Base-by-base conservation (phyloP, 352 stramenopile species). In the Elongisporangium prolatum region DNA sequence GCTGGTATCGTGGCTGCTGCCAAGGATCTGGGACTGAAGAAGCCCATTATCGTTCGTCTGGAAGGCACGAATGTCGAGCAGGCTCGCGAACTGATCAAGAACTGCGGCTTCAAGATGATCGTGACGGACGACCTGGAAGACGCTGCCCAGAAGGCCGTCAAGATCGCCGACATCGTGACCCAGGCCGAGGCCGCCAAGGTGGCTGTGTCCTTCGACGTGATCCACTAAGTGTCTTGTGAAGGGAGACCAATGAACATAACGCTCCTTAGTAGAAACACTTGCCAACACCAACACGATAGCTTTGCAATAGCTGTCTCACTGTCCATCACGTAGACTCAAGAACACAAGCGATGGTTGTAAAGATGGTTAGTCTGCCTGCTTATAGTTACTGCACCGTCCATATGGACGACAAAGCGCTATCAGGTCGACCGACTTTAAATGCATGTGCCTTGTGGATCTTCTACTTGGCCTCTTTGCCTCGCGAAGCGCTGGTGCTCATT, bases 21-120 rank as follows among this genome's bases (percentile, higher is more conserved):
- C 56, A 97, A 98, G 74, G 88, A 98, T 63, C 81, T 99, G 66
- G 96, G 93, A 20, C 78, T 99, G 47, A 93, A 96, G 67, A 99
- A 98, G 80, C 97, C 97, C 28, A 91, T 99, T 56, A 95, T 99
- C 52, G 98, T 99, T 67, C 89, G 97, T 74, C 85, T 99, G 57
- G 86, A 99, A 76, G 97, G 97, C 61, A 99, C 96, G 53, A 99
- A 99, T 82, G 96, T 98, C 20, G 89, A 98, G 65, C 84, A 90
- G 68, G 96, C 89, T 17, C 96, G 96, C 59, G 84, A 97, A 61
- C 81, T 99, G 63, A 96, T 99, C 71, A 76, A 88, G 56, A 88
- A 87, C 56, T 97, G 81, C 64, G 94, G 93, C 57, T 93, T 98
- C 60, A 88, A 96, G 69, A 96, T 98, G 82, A 98, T 97, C 61